phyloP scores from a whole-genome alignment of 2,329 filamentous ascomycete genomes.

The Colletotrichum destructivum region DNA sequence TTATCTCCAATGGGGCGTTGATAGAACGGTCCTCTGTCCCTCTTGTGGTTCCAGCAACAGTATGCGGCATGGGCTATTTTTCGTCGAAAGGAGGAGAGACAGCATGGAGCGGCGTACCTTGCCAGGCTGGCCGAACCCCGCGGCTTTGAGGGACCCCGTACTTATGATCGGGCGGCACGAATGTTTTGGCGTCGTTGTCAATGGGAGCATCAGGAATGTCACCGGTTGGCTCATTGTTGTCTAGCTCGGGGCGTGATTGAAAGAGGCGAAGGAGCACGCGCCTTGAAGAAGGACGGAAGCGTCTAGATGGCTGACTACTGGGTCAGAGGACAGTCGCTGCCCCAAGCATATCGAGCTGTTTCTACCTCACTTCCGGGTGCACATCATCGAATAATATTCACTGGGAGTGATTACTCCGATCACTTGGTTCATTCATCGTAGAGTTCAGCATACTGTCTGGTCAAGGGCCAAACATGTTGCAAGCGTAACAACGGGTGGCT shows the following conservation, averaged over 20 bases:
- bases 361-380: not conserved
- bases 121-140: not conserved
- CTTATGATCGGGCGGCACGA: not conserved
- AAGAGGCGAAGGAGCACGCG: not conserved
- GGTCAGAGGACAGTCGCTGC: not conserved
- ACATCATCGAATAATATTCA: too few relatives aligned
- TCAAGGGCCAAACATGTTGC: too few relatives aligned
- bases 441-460: too few relatives aligned
- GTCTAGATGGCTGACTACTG: not conserved
- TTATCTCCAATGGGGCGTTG: not conserved
- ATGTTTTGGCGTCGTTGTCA: not conserved
- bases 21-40: too few relatives aligned
- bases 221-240: not conserved
- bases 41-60: not conserved
- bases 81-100: not conserved
- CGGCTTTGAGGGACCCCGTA: not conserved
- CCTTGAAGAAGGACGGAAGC: not conserved
- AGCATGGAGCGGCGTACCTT: not conserved
- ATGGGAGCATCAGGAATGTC: not conserved
- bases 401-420: too few relatives aligned
- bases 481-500: too few relatives aligned
- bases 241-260: not conserved
- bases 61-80: not conserved
- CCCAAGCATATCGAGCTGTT: not conserved
- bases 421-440: too few relatives aligned